A percentile compares a stretch with the other conserved stretches of the same genome.
phyloP scores from a whole-genome alignment of 78 protist species.

The slime mould (Dictyostelium discoideum) region DNA sequence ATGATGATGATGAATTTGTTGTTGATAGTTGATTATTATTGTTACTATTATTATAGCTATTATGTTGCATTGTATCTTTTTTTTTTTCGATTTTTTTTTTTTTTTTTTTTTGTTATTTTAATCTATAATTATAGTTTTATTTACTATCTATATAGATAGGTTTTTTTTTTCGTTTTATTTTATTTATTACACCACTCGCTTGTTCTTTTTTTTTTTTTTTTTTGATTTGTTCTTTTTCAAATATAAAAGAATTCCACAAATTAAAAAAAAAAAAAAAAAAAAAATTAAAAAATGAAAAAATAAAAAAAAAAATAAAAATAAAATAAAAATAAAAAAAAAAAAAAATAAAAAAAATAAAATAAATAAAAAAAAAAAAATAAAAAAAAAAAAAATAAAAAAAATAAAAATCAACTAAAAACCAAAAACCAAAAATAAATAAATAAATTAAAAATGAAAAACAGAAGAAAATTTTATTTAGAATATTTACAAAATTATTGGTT shows the following conservation, averaged over 20 bases:
- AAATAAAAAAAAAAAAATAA: neutral
- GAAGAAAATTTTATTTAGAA: neutral
- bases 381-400: too few relatives aligned
- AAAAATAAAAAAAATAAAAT: conserved; percentile 2
- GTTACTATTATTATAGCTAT: neutral
- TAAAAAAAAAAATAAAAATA: neutral
- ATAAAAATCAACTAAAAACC: too few relatives aligned
- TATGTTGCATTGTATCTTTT: neutral
- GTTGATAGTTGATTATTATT: neutral
- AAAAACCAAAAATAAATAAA: neutral
- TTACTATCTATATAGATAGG: too few relatives aligned
- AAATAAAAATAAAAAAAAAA: neutral
- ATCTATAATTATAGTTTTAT: neutral
- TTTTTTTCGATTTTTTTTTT: too few relatives aligned
- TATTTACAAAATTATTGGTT: neutral
- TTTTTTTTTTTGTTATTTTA: neutral
- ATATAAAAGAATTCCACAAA: neutral
- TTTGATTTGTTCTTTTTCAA: neutral
- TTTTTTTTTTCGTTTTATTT: too few relatives aligned
- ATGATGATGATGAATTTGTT: neutral
- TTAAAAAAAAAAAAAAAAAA: too few relatives aligned
- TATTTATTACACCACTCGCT: too few relatives aligned
- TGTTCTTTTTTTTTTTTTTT: neutral
- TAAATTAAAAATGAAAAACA: neutral
- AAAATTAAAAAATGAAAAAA: neutral